Conservation (phyloP, 2,329 filamentous ascomycete species). For the Epichloe amarillans region DNA sequence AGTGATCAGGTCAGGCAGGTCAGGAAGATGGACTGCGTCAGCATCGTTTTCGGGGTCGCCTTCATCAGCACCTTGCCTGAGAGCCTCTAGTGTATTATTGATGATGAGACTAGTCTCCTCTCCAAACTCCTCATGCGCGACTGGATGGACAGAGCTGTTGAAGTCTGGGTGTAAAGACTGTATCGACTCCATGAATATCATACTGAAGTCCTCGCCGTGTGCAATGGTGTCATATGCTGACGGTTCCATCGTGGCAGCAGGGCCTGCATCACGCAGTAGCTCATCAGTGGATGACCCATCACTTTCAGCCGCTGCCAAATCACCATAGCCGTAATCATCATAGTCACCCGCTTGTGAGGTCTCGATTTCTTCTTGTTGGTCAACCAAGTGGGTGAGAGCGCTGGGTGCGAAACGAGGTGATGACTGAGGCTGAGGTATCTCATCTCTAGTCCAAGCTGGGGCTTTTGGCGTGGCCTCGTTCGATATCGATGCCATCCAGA, state of each 20-base stretch:
- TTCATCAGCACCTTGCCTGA: conserved; percentile 23
- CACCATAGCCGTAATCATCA: conserved; percentile 8
- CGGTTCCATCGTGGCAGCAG: conserved; percentile 10
- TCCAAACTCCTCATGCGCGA: conserved; percentile 32
- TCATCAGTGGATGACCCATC: conserved; percentile 22
- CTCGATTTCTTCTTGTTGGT: conserved; percentile 6
- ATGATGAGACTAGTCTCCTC: conserved; percentile 45
- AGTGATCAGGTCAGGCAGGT: conserved; percentile 1
- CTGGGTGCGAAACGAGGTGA: conserved; percentile 6
- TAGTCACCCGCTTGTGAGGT: conserved; percentile 14
- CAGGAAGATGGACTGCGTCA: conserved; percentile 3
- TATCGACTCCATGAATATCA: conserved; percentile 44
- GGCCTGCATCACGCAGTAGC: conserved; percentile 5
- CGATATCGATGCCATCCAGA: conserved; percentile 31
- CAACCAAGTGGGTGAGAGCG: neutral
- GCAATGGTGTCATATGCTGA: conserved; percentile 28
- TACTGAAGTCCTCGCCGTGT: conserved; percentile 43
- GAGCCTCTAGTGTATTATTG: conserved; percentile 38
- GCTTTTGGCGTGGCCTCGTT: conserved; percentile 24
- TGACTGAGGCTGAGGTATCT: conserved; percentile 3
- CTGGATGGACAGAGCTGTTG: conserved; percentile 19
- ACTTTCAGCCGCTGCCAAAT: conserved; percentile 17
- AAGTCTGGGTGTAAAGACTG: conserved; percentile 34
- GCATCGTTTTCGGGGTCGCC: neutral
- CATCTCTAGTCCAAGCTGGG: neutral